Conservation (phyloP, 768 basidiomycete species). For the Rubroboletus satanas region DNA sequence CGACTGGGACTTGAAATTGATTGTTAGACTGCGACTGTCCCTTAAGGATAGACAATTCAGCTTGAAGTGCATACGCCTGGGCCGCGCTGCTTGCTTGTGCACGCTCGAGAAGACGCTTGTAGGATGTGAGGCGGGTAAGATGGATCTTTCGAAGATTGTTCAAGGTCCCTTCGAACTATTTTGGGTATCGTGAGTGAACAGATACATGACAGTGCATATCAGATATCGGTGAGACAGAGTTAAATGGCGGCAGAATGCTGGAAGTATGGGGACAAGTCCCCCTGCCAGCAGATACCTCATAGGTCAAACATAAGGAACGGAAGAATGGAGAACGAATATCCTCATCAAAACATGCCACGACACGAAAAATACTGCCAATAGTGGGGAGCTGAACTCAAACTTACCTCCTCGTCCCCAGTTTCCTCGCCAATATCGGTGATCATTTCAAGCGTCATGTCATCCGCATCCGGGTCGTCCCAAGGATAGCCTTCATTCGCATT, state of each 20-base stretch:
- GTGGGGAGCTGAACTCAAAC: conserved; percentile 4
- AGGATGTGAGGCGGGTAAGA: conserved; percentile 58
- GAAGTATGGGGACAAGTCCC: neutral
- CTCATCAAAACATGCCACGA: neutral
- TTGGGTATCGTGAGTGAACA: conserved; percentile 1
- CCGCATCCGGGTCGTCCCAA: conserved; percentile 42
- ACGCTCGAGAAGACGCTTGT: conserved; percentile 77
- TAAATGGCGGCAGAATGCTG: neutral
- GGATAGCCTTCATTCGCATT: conserved; percentile 19
- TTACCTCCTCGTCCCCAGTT: conserved; percentile 69
- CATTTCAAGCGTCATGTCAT: conserved; percentile 70
- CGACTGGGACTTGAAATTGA: conserved; percentile 6
- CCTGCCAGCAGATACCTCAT: neutral
- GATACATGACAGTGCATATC: neutral
- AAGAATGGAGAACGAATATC: neutral
- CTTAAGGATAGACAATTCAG: conserved; percentile 68
- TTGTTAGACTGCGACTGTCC: conserved; percentile 32
- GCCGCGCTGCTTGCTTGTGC: conserved; percentile 75
- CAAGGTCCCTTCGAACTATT: conserved; percentile 44
- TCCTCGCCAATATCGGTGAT: conserved; percentile 55
- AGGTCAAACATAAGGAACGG: neutral
- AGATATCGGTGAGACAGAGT: neutral
- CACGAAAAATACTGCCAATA: neutral
- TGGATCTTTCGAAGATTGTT: conserved; percentile 41
- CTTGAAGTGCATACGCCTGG: conserved; percentile 82